phyloP scores from a whole-genome alignment of 441 rosid species.

The Lepidium campestre region DNA sequence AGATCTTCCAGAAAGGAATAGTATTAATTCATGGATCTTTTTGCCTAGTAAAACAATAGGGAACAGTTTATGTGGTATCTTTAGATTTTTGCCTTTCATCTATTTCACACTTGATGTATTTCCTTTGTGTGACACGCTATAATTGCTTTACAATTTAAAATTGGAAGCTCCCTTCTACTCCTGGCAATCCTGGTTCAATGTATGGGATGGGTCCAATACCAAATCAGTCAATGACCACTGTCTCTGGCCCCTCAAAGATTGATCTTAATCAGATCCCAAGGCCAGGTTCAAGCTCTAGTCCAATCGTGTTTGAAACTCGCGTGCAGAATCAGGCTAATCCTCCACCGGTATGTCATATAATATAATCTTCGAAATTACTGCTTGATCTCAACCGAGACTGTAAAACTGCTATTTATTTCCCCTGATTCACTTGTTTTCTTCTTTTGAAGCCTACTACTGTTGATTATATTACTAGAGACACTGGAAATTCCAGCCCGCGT shows the following conservation, averaged over 20 bases:
- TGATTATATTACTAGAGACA: conserved; percentile 51
- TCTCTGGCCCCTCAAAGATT: conserved; percentile 40
- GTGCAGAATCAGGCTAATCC: conserved; percentile 45
- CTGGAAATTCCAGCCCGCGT: conserved; percentile 60
- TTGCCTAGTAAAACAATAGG: not conserved
- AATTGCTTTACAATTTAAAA: conserved; percentile 21
- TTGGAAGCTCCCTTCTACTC: conserved; percentile 36
- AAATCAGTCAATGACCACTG: conserved; percentile 42
- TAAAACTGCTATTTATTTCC: not conserved
- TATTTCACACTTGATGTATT: conserved; percentile 6
- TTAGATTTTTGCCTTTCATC: not conserved
- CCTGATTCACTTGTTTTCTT: not conserved
- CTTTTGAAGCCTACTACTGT: conserved; percentile 56
- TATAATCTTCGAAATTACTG: not conserved
- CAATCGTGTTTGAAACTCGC: conserved; percentile 46
- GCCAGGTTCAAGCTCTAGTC: conserved; percentile 49
- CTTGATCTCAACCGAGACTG: not conserved
- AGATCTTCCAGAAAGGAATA: not conserved
- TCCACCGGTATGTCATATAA: conserved; percentile 43
- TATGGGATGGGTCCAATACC: conserved; percentile 43
- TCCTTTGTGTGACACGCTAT: conserved; percentile 1
- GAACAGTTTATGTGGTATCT: not conserved
- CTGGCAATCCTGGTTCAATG: conserved; percentile 31
- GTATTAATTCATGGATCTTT: not conserved
- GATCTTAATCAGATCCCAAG: conserved; percentile 57